These are phyloP conservation scores for Kwoniella bestiolae DNA, from an alignment of 768 basidiomycete genomes.

Conservation along the genomic window DNA sequence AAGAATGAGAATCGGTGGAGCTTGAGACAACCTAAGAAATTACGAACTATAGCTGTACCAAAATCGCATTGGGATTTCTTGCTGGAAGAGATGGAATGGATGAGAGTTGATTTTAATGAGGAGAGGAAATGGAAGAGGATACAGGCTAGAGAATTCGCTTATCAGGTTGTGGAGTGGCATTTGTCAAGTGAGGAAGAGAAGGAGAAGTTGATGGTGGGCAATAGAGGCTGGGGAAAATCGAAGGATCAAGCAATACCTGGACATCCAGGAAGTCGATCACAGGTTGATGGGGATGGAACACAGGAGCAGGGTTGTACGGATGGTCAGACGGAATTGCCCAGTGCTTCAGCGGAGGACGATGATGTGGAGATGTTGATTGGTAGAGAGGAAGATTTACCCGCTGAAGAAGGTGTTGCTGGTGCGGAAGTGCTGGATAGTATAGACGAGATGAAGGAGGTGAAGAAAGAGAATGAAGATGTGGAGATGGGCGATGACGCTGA, in stretches of 20 bases:
- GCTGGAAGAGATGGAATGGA: slow-evolving; percentile 98
- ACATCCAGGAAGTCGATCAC: neutral
- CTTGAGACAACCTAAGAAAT: slow-evolving; percentile 93
- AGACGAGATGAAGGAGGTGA: slow-evolving; percentile 18
- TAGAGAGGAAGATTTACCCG: slow-evolving; percentile 61
- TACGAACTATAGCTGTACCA: slow-evolving; percentile 73
- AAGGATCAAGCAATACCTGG: slow-evolving; percentile 35
- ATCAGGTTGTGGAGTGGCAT: slow-evolving; percentile 86
- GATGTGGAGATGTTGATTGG: slow-evolving; percentile 50
- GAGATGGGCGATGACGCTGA: slow-evolving; percentile 26
- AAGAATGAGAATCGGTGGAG: slow-evolving; percentile 84
- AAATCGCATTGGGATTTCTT: slow-evolving; percentile 90
- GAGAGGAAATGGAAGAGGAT: slow-evolving; percentile 91
- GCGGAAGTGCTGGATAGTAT: slow-evolving; percentile 20
- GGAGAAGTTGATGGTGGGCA: slow-evolving; percentile 63
- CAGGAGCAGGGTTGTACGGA: neutral
- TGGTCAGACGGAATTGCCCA: slow-evolving; percentile 1
- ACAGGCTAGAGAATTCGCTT: slow-evolving; percentile 78
- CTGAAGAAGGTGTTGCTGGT: slow-evolving; percentile 62
- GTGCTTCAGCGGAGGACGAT: slow-evolving; percentile 57
- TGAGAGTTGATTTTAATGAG: slow-evolving; percentile 92
- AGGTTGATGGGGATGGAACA: slow-evolving; percentile 4
- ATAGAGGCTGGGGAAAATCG: slow-evolving; percentile 46
- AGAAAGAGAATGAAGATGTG: slow-evolving; percentile 23
- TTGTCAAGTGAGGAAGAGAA: slow-evolving; percentile 69